These are phyloP conservation scores for Trifolium repens DNA, from an alignment of 306 rosid species.

Conservation along the genomic window DNA sequence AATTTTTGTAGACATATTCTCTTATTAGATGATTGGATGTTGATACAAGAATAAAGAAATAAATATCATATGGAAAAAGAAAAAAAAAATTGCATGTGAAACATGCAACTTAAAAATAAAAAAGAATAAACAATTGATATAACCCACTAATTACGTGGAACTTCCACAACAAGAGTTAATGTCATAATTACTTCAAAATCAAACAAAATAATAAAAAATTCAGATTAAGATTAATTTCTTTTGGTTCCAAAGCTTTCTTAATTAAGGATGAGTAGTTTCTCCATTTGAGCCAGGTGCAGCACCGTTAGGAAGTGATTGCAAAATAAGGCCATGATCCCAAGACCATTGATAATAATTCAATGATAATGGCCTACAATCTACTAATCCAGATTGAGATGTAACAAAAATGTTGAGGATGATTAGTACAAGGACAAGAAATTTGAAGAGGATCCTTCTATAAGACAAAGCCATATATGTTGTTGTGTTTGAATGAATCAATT, in stretches of 20 bases:
- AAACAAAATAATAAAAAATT: not conserved
- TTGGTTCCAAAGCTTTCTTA: not conserved
- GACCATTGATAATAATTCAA: constrained; percentile 31
- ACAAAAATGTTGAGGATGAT: constrained; percentile 23
- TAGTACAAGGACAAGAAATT: constrained; percentile 16
- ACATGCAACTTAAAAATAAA: constrained; percentile 20
- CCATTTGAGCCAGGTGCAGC: not conserved
- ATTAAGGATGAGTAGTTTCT: constrained; percentile 35
- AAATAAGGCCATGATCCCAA: constrained; percentile 24
- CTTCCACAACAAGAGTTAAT: not conserved
- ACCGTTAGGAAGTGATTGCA: constrained; percentile 40
- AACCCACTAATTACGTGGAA: not conserved
- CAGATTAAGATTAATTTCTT: not conserved
- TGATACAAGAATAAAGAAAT: constrained; percentile 21
- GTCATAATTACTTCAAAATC: not conserved
- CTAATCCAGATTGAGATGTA: constrained; percentile 31
- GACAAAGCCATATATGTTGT: constrained; percentile 30
- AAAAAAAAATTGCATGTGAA: constrained; percentile 27
- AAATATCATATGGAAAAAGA: too few species aligned
- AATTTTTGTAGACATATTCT: not conserved
- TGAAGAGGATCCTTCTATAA: constrained; percentile 19
- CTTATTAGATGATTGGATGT: constrained; percentile 6
- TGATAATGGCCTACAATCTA: constrained; percentile 43
- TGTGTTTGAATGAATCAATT: not conserved
- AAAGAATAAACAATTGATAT: not conserved